phyloP scores from a whole-genome alignment of 768 basidiomycete genomes.

The Calocybe gangraenosa region DNA sequence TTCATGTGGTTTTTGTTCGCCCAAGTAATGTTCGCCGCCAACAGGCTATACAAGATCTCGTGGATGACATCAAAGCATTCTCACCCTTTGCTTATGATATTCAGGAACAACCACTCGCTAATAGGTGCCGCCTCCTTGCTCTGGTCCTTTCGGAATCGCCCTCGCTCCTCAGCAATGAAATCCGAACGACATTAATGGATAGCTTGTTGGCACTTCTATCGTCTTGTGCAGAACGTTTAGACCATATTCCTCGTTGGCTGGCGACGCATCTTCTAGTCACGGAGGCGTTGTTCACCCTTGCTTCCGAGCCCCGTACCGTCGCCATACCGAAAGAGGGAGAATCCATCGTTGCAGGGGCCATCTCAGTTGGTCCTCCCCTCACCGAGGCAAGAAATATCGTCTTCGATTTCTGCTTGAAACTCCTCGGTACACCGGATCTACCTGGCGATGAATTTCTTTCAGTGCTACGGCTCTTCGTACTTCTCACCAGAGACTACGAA shows the following conservation, averaged over 20 bases:
- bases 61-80: conserved; percentile 73
- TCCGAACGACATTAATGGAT: conserved; percentile 60
- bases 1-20: conserved; percentile 77
- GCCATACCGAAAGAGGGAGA: conserved; percentile 70
- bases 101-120: conserved; percentile 73
- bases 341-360: conserved; percentile 44
- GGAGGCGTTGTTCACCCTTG: conserved; percentile 75
- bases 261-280: conserved; percentile 81
- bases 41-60: conserved; percentile 64
- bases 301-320: conserved; percentile 67
- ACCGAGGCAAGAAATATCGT: conserved; percentile 57
- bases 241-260: conserved; percentile 83
- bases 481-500: conserved; percentile 72
- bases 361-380: conserved; percentile 59
- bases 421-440: conserved; percentile 61
- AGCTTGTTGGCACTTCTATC: conserved; percentile 62
- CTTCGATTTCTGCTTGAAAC: conserved; percentile 71
- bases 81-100: conserved; percentile 62
- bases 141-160: conserved; percentile 76
- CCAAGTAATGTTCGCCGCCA: conserved; percentile 53
- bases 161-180: conserved; percentile 49
- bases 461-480: conserved; percentile 74
- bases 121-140: conserved; percentile 82
- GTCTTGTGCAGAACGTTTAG: conserved; percentile 45
- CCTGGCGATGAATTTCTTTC: conserved; percentile 82